phyloP scores from a whole-genome alignment of 2,329 filamentous ascomycete genomes.

The Epicoccum nigrum region DNA sequence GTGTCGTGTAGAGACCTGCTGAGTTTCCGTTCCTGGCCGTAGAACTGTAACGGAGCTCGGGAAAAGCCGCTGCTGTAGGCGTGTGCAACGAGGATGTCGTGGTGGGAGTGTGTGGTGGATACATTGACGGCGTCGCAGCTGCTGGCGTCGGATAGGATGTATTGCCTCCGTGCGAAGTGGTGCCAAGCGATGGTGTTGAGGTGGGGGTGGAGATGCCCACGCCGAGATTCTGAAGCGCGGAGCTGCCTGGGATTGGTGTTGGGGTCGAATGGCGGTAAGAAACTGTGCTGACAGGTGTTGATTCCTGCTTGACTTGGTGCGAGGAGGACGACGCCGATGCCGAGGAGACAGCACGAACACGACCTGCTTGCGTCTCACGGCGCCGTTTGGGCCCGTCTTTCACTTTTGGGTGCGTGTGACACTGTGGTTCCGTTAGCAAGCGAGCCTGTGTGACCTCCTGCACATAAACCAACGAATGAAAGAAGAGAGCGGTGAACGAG shows the following conservation, averaged over 20 bases:
- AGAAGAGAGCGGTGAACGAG: slow-evolving; percentile 6
- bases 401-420: slow-evolving; percentile 52
- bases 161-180: slow-evolving; percentile 25
- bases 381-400: slow-evolving; percentile 52
- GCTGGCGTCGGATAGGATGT: slow-evolving; percentile 37
- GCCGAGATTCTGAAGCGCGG: slow-evolving; percentile 33
- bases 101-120: slow-evolving; percentile 17
- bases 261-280: slow-evolving; percentile 41
- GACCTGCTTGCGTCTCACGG: slow-evolving; percentile 48
- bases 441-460: slow-evolving; percentile 18
- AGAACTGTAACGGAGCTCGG: slow-evolving; percentile 16
- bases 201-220: slow-evolving; percentile 34
- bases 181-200: slow-evolving; percentile 26
- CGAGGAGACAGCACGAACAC: slow-evolving; percentile 45
- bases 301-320: slow-evolving; percentile 43
- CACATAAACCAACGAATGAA: slow-evolving; percentile 5
- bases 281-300: slow-evolving; percentile 26
- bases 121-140: slow-evolving; percentile 23
- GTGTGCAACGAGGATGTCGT: slow-evolving; percentile 30
- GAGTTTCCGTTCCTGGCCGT: slow-evolving; percentile 31
- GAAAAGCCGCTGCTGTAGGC: slow-evolving; percentile 27
- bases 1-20: slow-evolving; percentile 40
- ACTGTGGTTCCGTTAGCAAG: slow-evolving; percentile 41
- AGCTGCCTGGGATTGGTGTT: slow-evolving; percentile 32
- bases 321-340: slow-evolving; percentile 42